Evolutionary conservation across 345 rosid genomes (phyloP), one percentile per base, ranked within the genome.

Genomic region (Sonneratia alba): DNA sequence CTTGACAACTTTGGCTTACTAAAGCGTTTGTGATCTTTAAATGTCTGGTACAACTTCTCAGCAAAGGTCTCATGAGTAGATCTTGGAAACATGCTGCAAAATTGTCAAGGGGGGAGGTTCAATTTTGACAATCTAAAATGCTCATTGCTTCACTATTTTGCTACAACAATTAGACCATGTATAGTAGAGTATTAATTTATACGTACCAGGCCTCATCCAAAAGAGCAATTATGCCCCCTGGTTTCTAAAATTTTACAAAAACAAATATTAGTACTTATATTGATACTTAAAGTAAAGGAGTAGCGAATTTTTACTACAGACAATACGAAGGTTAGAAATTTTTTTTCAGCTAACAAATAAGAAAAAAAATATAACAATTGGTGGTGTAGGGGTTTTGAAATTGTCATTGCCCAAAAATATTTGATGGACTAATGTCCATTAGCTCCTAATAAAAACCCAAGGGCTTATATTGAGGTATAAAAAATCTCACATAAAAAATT

Each of bases 31-130:
- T 95, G 90, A 78, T 78, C 85, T 71, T 81, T 87, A 81, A 86
- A 95, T 71, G 97, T 91, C 82, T 92, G 99, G 80, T 95, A 92
- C 74, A 95, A 89, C 89, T 92, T 95, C 80, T 89, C 83, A 0
- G 99, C 93, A 84, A 95, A 91, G 74, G 99, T 95, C 68, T 95
- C 99, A 78, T 95, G 83, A 37, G 99, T 95, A 71, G 99, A 95
- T 86, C 91, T 88, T 67, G 99, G 99, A 73, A 95, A 92, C 97
- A 95, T 95, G 71, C 99, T 95, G 80, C 72, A 87, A 72, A 77
- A 78, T 63, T 73, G 36, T 53, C 8, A 27, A 5, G 61, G 76
- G 61, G 76, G 73, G 70, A 73, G 70, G 19, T 56, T 13, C 63
- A 37, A 36, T 53, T 36, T 37, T 53, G 22, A 11, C 45, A 36